Evolutionary conservation across 139 green algal genomes (phyloP), one percentile per base, ranked within the genome.

Genomic region (Coelastrella sp.): DNA sequence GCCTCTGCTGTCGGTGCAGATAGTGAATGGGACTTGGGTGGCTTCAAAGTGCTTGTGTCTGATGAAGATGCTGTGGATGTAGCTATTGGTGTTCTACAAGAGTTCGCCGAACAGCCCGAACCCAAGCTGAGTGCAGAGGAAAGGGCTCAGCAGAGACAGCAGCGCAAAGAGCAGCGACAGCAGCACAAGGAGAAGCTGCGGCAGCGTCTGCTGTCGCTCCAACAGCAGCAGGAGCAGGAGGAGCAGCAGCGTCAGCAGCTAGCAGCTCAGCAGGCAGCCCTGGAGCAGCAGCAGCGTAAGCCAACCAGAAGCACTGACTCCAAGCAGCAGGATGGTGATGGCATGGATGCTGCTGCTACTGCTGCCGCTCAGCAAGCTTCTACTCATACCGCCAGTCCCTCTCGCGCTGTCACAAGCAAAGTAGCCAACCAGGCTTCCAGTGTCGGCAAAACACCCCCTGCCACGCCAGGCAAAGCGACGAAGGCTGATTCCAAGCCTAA

Each of bases 101-200:
- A 40, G 0, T 3, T 57, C 23, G 75, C 75, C 17, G 53, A 63
- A 35, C 40, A 63, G 34, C 71, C n/a, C 4, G 17, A 51, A 57
- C 73, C 19, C 5, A 68, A 66, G 50, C 32, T 53, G 15, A 81
- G 23, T 17, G n/a, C 40, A 17, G 50, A 66, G 35, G 50, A 82
- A 38, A 30, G 53, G n/a, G 30, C 23, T 51, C 53, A 57, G 51
- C 35, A 71, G 35, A 69, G 53, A n/a, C 75, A 82, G 75, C 75
- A 82, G 53, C 75, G 53, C 23, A 34, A 43, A 35, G 3, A 59
- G 53, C 75, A 71, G 53, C 75, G 53, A 35, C 75, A 64, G 35
- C 35, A 17, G 34, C 53, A 15, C 23, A 60, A 43, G 50, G 53
- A 82, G 53, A 51, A 69, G 23, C 30, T 38, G 34, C 53, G 37